Evolutionary conservation across 2,329 filamentous ascomycete species (phyloP), one percentile per base, ranked within the genome.

Genomic region (Talaromyces pinophilus): DNA sequence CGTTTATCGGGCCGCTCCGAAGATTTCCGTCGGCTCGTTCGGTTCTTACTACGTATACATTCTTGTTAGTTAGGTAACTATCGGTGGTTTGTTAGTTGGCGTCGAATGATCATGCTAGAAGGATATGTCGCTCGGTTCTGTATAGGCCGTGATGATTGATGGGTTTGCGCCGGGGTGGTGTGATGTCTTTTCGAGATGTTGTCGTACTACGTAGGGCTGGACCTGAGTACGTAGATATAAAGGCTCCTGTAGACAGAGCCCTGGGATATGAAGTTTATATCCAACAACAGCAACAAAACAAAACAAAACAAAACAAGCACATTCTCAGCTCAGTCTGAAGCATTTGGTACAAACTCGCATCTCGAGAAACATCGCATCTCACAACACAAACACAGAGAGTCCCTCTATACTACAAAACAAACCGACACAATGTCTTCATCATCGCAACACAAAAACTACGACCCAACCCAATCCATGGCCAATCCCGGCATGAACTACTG

Each of bases 401-500:
- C 5, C 25, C 13, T 33, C 25, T 7, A 25, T 25, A 52, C 5
- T 17, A 10, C 25, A 30, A 30, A 25, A 25, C 25, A 25, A 25
- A 50, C 25, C 7, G 13, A 11, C 11, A 4, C 50, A 30, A 33
- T 28, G 33, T 19, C 33, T 22, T 22, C 33, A 15, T 22, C 54
- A 13, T 38, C 54, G n/a, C 30, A 59, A 19, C 59, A 66, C 42
- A 57, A 76, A 60, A 77, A 78, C 35, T 75, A 79, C 64, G 77
- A 71, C 46, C 77, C 77, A 44, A 72, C 76, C 10, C 30, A 67
- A 40, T 67, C 65, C 52, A 67, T 67, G 65, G 38, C 22, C 66
- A 64, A 67, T n/a, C 62, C 55, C n/a, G 62, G 61, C 22, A 33
- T 64, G 46, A 77, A 79, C 40, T 73, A 76, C 67, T 79, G 77